Evolutionary conservation across 148 eudicot species (phyloP), one percentile per base, ranked within the genome.

Genomic region (Rhododendron vialii): DNA sequence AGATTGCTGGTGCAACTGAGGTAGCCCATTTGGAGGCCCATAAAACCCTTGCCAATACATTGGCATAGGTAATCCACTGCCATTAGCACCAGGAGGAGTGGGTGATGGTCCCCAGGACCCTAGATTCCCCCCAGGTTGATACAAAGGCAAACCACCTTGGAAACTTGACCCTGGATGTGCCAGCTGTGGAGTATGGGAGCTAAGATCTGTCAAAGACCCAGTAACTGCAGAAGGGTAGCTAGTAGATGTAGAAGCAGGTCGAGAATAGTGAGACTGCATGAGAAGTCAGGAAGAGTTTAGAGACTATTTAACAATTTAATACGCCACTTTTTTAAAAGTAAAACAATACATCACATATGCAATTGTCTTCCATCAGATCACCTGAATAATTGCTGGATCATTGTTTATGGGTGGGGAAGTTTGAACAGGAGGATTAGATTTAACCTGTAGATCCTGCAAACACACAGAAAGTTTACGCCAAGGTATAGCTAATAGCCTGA

Each of bases 311-410:
- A 78, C 82, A 33, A 35, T 79, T 61, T 5, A 59, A 82, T 24
- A 82, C 50, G 13, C 38, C 33, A 86, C 17, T 55, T 55, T 28
- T 26, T 17, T 79, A 9, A 3, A 78, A 47, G 57, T 13, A 80
- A 50, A 28, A 24, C 28, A 35, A 75, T 76, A 41, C 82, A 89
- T 80, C 55, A 47, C 11, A 75, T 17, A 26, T 38, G 36, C 51
- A 86, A 74, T 24, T 0, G 17, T 13, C 28, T 26, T 75, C 11
- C 41, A 48, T 84, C 24, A 38, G 78, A 92, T 91, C 81, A 92
- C 98, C 96, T 96, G 98, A 86, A 96, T 93, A 65, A 94, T 96
- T 76, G 96, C 98, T 30, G 98, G 98, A 89, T 96, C 98, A 88
- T 84, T 92, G 89, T 93, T 91, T 57, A 94, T 87, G 65, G 95